Evolutionary conservation across 2,329 filamentous ascomycete genomes (phyloP), one percentile per base, ranked within the genome.

Genomic region (Pseudopithomyces maydicus): DNA sequence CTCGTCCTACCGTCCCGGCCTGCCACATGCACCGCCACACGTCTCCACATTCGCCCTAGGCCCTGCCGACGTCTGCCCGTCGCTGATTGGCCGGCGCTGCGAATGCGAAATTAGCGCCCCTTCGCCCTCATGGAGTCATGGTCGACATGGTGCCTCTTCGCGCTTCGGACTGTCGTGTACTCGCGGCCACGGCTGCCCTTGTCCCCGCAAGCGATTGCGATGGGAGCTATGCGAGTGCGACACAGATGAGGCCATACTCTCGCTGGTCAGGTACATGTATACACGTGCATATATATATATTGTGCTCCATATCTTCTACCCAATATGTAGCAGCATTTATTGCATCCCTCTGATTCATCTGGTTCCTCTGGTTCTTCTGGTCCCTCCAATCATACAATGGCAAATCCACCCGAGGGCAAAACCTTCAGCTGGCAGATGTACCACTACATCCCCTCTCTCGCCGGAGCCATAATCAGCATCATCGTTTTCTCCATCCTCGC

Each of bases 401-500:
- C 65, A 2, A 70, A 70, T 41, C 69, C 65, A 22, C 68, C 67
- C 0, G 61, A 62, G 26, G 47, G 35, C 0, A 42, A 58, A 1
- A 12, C 51, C 17, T 73, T 72, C 48, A 71, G 73, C 53, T 75
- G 69, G 65, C 61, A 67, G 43, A 73, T 73, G 69, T 75, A 70
- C 54, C 67, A 69, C 29, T 75, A 75, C 51, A 47, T 61, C 0
- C 72, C 73, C 7, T 70, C 66, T 1, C 65, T 73, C 6, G 59
- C 54, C 6, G 66, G 67, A 3, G 64, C 67, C 3, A 65, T 67
- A 15, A 48, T 72, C n/a, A 56, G 62, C 33, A 52, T 73, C 1
- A 32, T 64, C 15, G 38, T 72, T 2, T 74, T 73, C 52, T 32
- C 54, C 14, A 59, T 66, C 17, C 60, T 72, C 39, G 57, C 66